Evolutionary conservation across 495 filamentous ascomycete genomes (phyloP), one percentile per base, ranked within the genome.

Genomic region (Aspergillus heteromorphus): DNA sequence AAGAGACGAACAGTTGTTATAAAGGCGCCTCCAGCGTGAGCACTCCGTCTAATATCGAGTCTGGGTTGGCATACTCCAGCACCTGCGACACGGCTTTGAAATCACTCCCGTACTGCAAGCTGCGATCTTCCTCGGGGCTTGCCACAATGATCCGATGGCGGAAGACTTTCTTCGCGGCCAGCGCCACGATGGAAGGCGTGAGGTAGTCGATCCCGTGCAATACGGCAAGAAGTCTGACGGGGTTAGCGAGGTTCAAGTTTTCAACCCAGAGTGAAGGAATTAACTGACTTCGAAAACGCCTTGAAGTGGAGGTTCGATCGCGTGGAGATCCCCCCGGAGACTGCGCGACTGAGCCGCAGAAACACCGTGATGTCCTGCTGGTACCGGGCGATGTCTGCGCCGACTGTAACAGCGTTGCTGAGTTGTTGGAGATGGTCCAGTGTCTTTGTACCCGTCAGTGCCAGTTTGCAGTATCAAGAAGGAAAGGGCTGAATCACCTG

Each of bases 51-150:
- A 97, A 76, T 2, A 97, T 86, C 54, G 85, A 82, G 61, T 92
- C 89, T 0, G 84, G 77, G 2, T 79, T 84, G 7, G 93, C 71
- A 17, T 83, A 84, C 16, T 82, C 81, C 19, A 97, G 61, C 30
- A 89, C 54, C 27, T 75, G 73, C 42, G 78, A 75, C 1, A 96
- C 81, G 9, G 87, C 87, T 20, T 70, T 73, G 3, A 85, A 34
- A 49, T 95, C 84, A 66, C 92, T 96, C 4, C 93, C 93, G 80
- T 93, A 99, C 65, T 95, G 90, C 72, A 95, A 77, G 64, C 91
- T 97, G 40, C 91, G 72, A 71, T 99, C 93, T 51, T 80, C 78
- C 55, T 86, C 84, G 0, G 88, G 79, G 2, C 65, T 73, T 1
- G 82, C 77, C 8, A 96, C 75, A 2, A 77, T 64, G n/a, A 98